phyloP scores from a whole-genome alignment of 768 basidiomycete genomes.

The Mycena maculata region DNA sequence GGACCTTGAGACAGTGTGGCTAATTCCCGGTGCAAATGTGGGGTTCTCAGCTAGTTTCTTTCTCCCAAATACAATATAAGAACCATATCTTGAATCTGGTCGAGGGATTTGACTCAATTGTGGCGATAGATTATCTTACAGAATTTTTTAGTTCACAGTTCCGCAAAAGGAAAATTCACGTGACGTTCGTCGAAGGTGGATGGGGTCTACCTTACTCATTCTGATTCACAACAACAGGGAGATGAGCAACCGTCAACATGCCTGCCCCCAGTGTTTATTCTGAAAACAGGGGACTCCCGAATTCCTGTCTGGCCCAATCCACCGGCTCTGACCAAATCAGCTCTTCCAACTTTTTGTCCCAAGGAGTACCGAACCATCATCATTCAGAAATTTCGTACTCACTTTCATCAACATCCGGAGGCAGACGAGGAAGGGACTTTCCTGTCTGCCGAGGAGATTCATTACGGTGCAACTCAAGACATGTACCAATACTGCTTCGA shows the following conservation, averaged over 20 bases:
- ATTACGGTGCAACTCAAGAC: neutral
- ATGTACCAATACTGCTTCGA: neutral
- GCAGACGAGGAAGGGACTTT: constrained; percentile 4
- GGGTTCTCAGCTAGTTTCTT: neutral
- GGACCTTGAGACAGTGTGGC: neutral
- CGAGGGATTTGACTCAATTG: neutral
- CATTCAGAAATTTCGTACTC: constrained; percentile 31
- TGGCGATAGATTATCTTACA: neutral
- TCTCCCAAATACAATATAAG: neutral
- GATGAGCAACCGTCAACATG: neutral
- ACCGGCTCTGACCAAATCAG: constrained; percentile 14
- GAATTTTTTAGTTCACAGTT: neutral
- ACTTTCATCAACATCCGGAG: constrained; percentile 35
- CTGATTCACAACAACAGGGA: too few relatives aligned
- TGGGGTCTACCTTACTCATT: too few relatives aligned
- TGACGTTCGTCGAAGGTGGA: neutral
- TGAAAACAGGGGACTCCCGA: constrained; percentile 13
- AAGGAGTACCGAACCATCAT: constrained; percentile 25
- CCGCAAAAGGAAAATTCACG: neutral
- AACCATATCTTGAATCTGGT: neutral
- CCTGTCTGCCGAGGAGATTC: neutral
- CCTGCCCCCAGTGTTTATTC: constrained; percentile 32
- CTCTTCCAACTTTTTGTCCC: constrained; percentile 31
- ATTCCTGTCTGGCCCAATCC: constrained; percentile 34
- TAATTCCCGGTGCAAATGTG: neutral